These are phyloP conservation scores for Alternaria burnsii DNA, from an alignment of 2,329 filamentous ascomycete genomes.

Conservation along the genomic window DNA sequence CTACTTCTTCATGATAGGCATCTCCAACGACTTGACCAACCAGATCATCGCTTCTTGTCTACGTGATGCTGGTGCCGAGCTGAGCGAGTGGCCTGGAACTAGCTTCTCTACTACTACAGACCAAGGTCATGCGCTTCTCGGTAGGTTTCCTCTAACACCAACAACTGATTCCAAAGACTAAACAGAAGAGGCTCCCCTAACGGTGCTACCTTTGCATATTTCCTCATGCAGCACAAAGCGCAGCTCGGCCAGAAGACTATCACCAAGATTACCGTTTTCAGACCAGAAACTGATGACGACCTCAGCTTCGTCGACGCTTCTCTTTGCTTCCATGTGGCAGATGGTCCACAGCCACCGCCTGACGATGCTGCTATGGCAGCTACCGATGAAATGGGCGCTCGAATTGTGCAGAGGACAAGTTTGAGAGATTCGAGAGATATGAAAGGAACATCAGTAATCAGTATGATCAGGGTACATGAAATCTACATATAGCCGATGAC, in stretches of 20 bases:
- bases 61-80: neutral
- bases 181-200: slow-evolving; percentile 24
- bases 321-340: slow-evolving; percentile 24
- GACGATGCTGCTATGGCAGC: neutral
- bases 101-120: slow-evolving; percentile 21
- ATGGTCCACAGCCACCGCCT: slow-evolving; percentile 4
- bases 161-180: neutral
- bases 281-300: slow-evolving; percentile 19
- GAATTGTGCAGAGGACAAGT: neutral
- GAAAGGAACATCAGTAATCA: neutral
- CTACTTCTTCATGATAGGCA: slow-evolving; percentile 29
- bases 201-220: slow-evolving; percentile 33
- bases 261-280: slow-evolving; percentile 22
- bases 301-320: slow-evolving; percentile 22
- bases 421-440: neutral
- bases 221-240: slow-evolving; percentile 30
- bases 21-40: slow-evolving; percentile 29
- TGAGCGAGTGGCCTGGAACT: slow-evolving; percentile 29
- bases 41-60: slow-evolving; percentile 26
- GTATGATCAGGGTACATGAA: neutral
- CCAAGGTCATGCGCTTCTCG: slow-evolving; percentile 27
- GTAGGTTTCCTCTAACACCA: neutral
- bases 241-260: slow-evolving; percentile 30
- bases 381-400: neutral
- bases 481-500: neutral